phyloP scores from a whole-genome alignment of 1,284 basidiomycete genomes.

The Trametes sp. region DNA sequence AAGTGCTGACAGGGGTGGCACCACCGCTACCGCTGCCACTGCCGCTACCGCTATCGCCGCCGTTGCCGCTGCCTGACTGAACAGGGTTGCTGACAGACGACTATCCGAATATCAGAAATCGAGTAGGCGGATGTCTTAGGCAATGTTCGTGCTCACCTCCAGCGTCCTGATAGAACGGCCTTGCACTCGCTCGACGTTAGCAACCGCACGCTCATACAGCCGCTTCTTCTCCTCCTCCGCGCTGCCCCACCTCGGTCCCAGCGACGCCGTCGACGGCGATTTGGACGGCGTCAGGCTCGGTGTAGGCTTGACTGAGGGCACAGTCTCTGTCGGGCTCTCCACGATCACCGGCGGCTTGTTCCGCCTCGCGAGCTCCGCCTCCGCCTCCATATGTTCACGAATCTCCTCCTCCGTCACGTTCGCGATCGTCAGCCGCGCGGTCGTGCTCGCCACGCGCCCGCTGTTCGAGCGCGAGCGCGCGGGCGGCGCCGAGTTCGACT shows the following conservation, averaged over 20 bases:
- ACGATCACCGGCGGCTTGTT: slow-evolving; percentile 30
- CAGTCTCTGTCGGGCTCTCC: slow-evolving; percentile 22
- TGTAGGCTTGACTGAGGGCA: slow-evolving; percentile 4
- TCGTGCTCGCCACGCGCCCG: slow-evolving; percentile 21
- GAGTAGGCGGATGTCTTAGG: not conserved
- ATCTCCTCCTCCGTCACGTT: slow-evolving; percentile 39
- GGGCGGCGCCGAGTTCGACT: slow-evolving; percentile 16
- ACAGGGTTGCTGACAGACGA: slow-evolving; percentile 4
- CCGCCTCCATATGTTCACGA: slow-evolving; percentile 35
- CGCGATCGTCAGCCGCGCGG: slow-evolving; percentile 37
- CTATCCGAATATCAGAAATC: not conserved
- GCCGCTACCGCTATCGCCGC: not conserved
- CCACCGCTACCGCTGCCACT: not conserved
- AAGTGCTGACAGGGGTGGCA: not conserved
- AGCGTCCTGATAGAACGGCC: slow-evolving; percentile 38
- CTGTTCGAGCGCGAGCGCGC: slow-evolving; percentile 35
- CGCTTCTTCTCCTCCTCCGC: slow-evolving; percentile 74
- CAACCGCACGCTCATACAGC: slow-evolving; percentile 72
- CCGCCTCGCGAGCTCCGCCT: slow-evolving; percentile 28
- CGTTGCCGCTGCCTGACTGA: slow-evolving; percentile 1
- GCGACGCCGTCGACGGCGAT: not conserved
- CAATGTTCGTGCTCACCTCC: slow-evolving; percentile 10
- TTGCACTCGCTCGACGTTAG: slow-evolving; percentile 65
- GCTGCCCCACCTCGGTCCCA: slow-evolving; percentile 49
- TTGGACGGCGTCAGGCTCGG: slow-evolving; percentile 4